Conservation (phyloP, 2,329 filamentous ascomycete genomes). For the Ceratocystis alfenasii region DNA sequence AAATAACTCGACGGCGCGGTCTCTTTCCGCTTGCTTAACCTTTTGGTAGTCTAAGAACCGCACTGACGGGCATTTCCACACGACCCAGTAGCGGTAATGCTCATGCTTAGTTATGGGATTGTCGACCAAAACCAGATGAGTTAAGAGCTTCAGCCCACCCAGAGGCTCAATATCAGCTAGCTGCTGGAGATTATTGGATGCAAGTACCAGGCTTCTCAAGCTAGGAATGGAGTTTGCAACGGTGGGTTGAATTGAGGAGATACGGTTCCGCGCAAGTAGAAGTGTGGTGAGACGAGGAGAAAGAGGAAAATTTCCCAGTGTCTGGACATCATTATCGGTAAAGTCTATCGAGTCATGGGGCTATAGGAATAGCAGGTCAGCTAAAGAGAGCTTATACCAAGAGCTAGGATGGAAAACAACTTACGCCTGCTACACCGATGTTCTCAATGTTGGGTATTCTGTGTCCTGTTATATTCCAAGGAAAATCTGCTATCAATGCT, state of each 20-base stretch:
- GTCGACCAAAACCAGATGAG: conserved; percentile 68
- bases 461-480: conserved; percentile 61
- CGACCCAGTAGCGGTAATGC: conserved; percentile 85
- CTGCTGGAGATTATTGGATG: conserved; percentile 70
- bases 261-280: conserved; percentile 78
- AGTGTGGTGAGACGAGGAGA: conserved; percentile 79
- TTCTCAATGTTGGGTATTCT: conserved; percentile 98
- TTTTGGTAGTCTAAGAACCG: conserved; percentile 89
- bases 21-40: conserved; percentile 75
- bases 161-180: conserved; percentile 81
- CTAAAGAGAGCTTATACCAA: neutral
- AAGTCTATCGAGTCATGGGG: conserved; percentile 96
- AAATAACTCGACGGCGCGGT: conserved; percentile 67
- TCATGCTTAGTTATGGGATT: conserved; percentile 73
- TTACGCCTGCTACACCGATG: conserved; percentile 80
- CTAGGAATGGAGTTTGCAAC: conserved; percentile 68
- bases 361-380: conserved; percentile 33
- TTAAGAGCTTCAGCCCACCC: conserved; percentile 54
- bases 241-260: conserved; percentile 66
- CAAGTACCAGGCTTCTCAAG: conserved; percentile 68
- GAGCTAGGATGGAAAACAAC: conserved; percentile 30
- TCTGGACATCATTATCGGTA: conserved; percentile 92
- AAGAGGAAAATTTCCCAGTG: conserved; percentile 83
- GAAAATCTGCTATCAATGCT: conserved; percentile 65
- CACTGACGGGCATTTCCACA: conserved; percentile 74